Conservation (phyloP, 768 basidiomycete genomes). For the Lactarius sp. region DNA sequence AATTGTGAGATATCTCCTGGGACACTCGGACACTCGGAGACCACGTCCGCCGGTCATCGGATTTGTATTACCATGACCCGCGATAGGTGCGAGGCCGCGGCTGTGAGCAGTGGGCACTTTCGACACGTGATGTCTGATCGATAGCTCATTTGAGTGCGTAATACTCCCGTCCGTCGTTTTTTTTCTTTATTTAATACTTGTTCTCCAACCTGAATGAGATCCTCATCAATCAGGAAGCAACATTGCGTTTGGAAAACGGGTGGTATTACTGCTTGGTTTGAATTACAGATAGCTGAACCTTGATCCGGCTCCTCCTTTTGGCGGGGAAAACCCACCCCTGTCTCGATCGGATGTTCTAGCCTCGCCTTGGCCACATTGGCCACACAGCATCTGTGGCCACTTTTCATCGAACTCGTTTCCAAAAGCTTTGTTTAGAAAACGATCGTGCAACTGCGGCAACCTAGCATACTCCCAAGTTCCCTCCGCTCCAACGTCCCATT, state of each 20-base stretch:
- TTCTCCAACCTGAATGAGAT: no score
- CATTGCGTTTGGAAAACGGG: not conserved
- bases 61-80: no score
- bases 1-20: not conserved
- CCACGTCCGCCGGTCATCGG: not conserved
- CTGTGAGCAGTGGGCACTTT: not conserved
- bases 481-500: not conserved
- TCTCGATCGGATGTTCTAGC: not conserved
- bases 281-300: not conserved
- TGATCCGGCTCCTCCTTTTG: not conserved
- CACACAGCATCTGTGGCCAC: not conserved
- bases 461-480: not conserved
- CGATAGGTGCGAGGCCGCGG: no score
- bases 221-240: no score
- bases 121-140: constrained; percentile 3
- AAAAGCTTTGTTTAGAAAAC: not conserved
- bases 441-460: not conserved
- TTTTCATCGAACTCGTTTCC: not conserved
- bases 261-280: not conserved
- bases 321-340: not conserved
- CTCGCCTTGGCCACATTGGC: constrained; percentile 2
- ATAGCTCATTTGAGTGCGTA: not conserved
- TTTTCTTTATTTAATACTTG: not conserved
- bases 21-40: not conserved
- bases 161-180: not conserved